Percentiles rank a stretch among this genome's conserved stretches.
Conservation (phyloP, 78 protist genomes). For the Capsaspora owczarzaki region DNA sequence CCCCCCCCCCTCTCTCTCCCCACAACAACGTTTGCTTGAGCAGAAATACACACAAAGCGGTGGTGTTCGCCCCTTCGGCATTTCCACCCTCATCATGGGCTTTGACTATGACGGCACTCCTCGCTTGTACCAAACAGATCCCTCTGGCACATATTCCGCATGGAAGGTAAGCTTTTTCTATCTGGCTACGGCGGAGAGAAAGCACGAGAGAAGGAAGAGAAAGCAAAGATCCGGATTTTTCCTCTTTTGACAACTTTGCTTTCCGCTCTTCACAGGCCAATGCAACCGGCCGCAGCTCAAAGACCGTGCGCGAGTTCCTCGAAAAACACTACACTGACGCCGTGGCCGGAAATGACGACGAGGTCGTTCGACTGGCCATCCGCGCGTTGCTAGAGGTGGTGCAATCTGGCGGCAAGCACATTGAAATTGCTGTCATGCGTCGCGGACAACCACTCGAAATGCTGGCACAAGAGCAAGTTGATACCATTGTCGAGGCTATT, state of each 20-base stretch:
- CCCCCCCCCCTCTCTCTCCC: too few relatives aligned
- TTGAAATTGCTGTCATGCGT: slow-evolving; percentile 82
- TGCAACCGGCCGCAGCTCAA: slow-evolving; percentile 67
- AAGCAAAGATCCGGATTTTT: too few relatives aligned
- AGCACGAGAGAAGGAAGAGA: too few relatives aligned
- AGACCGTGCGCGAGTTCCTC: slow-evolving; percentile 88
- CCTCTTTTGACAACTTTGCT: neutral
- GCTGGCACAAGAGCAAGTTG: slow-evolving; percentile 33
- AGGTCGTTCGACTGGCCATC: slow-evolving; percentile 81
- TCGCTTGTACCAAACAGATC: slow-evolving; percentile 91
- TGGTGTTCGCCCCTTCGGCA: slow-evolving; percentile 98
- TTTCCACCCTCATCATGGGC: slow-evolving; percentile 92
- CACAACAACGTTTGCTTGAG: too few relatives aligned
- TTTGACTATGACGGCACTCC: slow-evolving; percentile 86
- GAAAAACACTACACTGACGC: slow-evolving; percentile 85
- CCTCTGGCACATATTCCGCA: slow-evolving; percentile 84
- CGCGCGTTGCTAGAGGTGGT: slow-evolving; percentile 93
- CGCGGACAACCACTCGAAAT: slow-evolving; percentile 33
- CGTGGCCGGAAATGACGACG: slow-evolving; percentile 43
- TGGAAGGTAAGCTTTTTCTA: slow-evolving; percentile 75
- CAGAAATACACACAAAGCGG: slow-evolving; percentile 96
- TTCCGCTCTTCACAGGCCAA: slow-evolving; percentile 37
- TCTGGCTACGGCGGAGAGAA: too few relatives aligned
- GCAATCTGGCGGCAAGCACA: slow-evolving; percentile 86
- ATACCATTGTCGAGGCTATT: slow-evolving; percentile 6